phyloP scores from a whole-genome alignment of 192 early-diverging fungal species.

The Rhizophagus prolifer region DNA sequence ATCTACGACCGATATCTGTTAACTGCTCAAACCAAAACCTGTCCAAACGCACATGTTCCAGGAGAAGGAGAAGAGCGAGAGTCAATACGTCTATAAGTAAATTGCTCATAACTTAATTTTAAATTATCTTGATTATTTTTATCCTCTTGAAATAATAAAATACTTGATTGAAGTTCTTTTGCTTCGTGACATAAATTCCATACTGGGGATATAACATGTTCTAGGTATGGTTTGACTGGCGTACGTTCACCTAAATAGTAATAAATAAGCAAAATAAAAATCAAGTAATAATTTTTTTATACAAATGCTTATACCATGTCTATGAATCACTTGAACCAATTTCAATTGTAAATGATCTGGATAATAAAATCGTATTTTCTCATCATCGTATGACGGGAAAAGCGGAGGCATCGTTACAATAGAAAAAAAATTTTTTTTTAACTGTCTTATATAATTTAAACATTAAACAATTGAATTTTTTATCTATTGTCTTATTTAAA shows the following conservation, averaged over 20 bases:
- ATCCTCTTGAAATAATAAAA: conserved; percentile 26
- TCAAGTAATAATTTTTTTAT: not conserved
- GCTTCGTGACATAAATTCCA: conserved; percentile 43
- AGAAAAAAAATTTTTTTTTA: not conserved
- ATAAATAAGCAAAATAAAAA: not conserved
- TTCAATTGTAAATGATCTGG: conserved; percentile 19
- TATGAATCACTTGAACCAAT: conserved; percentile 42
- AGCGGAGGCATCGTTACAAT: not conserved
- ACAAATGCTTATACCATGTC: conserved; percentile 37
- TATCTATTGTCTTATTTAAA: not conserved
- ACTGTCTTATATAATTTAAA: not conserved
- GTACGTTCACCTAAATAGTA: conserved; percentile 42
- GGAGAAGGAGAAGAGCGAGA: not conserved
- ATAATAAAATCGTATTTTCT: not conserved
- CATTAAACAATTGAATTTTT: not conserved
- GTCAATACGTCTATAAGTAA: not conserved
- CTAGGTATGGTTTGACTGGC: conserved; percentile 36
- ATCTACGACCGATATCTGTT: conserved; percentile 38
- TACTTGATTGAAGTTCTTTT: conserved; percentile 30
- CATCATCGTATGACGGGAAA: not conserved
- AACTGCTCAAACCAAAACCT: conserved; percentile 27
- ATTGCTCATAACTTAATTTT: too few species aligned
- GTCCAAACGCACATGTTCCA: not conserved
- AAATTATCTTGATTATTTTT: not conserved
- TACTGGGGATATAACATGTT: conserved; percentile 32